phyloP scores from a whole-genome alignment of 225 moss, liverwort and hornwort species.

The Marchantia paleacea region DNA sequence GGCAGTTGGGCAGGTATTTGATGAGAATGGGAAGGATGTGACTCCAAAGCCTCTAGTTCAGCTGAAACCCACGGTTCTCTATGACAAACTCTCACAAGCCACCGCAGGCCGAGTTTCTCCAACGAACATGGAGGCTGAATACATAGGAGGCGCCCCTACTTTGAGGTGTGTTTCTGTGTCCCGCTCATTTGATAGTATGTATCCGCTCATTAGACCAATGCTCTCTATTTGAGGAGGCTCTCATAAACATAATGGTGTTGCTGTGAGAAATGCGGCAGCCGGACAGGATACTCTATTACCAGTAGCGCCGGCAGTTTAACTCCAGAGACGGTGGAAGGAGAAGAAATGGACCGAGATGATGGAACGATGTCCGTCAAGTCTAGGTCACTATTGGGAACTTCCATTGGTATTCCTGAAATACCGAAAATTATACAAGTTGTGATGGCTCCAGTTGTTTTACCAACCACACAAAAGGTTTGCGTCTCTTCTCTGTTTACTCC shows the following conservation, averaged over 20 bases:
- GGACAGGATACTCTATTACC: constrained; percentile 73
- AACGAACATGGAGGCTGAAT: constrained; percentile 25
- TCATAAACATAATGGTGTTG: neutral
- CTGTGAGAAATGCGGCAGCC: constrained; percentile 39
- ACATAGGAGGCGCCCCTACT: constrained; percentile 48
- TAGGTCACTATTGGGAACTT: constrained; percentile 48
- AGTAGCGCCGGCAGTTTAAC: constrained; percentile 89
- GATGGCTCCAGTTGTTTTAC: constrained; percentile 50
- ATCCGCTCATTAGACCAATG: neutral
- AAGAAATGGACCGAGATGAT: constrained; percentile 63
- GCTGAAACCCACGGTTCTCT: constrained; percentile 75
- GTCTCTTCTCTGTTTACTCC: neutral
- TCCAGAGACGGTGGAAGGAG: constrained; percentile 82
- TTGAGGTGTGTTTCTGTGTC: constrained; percentile 48
- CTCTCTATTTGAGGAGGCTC: neutral
- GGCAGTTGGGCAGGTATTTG: constrained; percentile 65
- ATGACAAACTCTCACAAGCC: constrained; percentile 61
- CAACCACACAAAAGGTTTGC: constrained; percentile 54
- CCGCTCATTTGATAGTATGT: neutral
- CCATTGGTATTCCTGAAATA: constrained; percentile 45
- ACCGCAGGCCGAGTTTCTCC: constrained; percentile 45
- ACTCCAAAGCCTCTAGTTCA: constrained; percentile 81
- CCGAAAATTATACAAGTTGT: constrained; percentile 50
- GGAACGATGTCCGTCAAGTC: constrained; percentile 70
- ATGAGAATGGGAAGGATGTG: constrained; percentile 88